These are phyloP conservation scores for Penicillium nucicola DNA, from an alignment of 495 filamentous ascomycete species.

Conservation along the genomic window DNA sequence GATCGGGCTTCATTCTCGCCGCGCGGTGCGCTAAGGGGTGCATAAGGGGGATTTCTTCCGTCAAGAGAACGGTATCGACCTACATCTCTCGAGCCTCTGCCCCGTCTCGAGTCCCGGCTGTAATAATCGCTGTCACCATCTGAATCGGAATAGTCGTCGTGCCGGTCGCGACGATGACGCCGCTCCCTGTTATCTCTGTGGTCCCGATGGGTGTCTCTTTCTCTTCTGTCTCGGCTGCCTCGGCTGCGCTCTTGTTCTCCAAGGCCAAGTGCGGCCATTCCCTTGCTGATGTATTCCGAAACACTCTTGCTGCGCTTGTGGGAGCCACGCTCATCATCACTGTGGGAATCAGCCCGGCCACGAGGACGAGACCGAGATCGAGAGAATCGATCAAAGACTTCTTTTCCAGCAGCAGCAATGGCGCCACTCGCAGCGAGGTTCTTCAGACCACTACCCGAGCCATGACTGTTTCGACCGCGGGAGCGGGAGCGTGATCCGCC, in stretches of 20 bases:
- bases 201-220: conserved; percentile 7
- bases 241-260: conserved; percentile 34
- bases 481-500: conserved; percentile 60
- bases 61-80: conserved; percentile 36
- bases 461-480: conserved; percentile 28
- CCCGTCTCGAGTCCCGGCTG: conserved; percentile 41
- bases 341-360: conserved; percentile 41
- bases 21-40: conserved; percentile 15
- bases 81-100: conserved; percentile 51
- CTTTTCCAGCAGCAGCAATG: conserved; percentile 78
- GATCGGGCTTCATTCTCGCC: conserved; percentile 2
- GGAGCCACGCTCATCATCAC: conserved; percentile 33
- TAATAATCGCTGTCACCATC: conserved; percentile 55
- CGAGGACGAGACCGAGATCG: conserved; percentile 61
- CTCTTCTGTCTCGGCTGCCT: conserved; percentile 38
- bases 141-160: conserved; percentile 35
- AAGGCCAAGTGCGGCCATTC: conserved; percentile 53
- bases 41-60: conserved; percentile 14
- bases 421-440: conserved; percentile 72
- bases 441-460: conserved; percentile 48
- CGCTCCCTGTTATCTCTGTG: conserved; percentile 22
- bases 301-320: conserved; percentile 56
- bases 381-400: conserved; percentile 59
- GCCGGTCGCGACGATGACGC: conserved; percentile 22
- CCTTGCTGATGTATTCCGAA: conserved; percentile 52